These are phyloP conservation scores for Groenewaldozyma sp. DNA, from an alignment of 1,139 yeast species.

Conservation along the genomic window DNA sequence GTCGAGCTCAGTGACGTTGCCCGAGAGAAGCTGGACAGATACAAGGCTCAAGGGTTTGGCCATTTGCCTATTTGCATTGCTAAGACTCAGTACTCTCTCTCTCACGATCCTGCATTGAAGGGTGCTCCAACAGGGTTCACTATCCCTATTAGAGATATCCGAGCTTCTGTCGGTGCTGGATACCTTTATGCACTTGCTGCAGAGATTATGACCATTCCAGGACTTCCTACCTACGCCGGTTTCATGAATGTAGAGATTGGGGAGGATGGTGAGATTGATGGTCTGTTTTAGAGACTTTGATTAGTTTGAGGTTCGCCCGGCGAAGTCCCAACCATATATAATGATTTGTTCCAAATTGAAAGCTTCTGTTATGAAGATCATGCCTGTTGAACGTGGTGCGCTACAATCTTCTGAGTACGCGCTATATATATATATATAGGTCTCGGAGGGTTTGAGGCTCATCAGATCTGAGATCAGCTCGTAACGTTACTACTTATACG, in stretches of 20 bases:
- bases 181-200: slow-evolving; percentile 95
- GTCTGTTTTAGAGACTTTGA: slow-evolving; percentile 52
- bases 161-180: slow-evolving; percentile 95
- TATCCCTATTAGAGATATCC: slow-evolving; percentile 88
- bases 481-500: too few species aligned
- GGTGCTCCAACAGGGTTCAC: slow-evolving; percentile 96
- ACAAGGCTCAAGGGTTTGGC: slow-evolving; percentile 84
- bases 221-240: slow-evolving; percentile 93
- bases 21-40: slow-evolving; percentile 68
- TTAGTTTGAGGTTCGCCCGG: not conserved
- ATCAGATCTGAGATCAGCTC: too few species aligned
- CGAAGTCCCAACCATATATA: too few species aligned
- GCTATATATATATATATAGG: too few species aligned
- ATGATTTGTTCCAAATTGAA: too few species aligned
- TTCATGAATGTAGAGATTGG: slow-evolving; percentile 95
- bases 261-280: slow-evolving; percentile 89
- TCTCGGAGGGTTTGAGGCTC: too few species aligned
- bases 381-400: too few species aligned
- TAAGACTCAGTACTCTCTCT: slow-evolving; percentile 91
- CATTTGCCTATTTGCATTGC: slow-evolving; percentile 94
- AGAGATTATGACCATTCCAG: slow-evolving; percentile 95
- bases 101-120: slow-evolving; percentile 86
- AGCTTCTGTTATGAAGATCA: too few species aligned
- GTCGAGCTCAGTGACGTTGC: slow-evolving; percentile 86
- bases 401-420: too few species aligned